These are phyloP conservation scores for Colletotrichum viniferum DNA, from an alignment of 2,329 filamentous ascomycete species.

Conservation along the genomic window DNA sequence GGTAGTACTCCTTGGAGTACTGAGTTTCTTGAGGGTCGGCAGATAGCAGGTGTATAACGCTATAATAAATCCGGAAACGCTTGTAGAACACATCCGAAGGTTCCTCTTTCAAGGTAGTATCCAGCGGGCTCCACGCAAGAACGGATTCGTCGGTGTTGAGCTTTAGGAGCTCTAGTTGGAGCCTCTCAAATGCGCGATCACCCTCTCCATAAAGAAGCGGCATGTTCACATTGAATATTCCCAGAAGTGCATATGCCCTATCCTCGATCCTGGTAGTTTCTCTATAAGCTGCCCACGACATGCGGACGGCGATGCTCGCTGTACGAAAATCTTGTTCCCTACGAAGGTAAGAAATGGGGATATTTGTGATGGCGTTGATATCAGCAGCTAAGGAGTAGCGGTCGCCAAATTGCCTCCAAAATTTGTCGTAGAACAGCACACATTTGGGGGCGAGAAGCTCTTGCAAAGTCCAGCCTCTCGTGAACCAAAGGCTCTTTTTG, in stretches of 20 bases:
- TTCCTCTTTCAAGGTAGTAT: conserved; percentile 18
- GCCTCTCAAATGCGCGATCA: conserved; percentile 24
- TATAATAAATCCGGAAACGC: background rate
- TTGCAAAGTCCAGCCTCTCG: conserved; percentile 28
- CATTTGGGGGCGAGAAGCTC: conserved; percentile 27
- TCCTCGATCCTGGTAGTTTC: conserved; percentile 28
- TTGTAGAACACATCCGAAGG: background rate
- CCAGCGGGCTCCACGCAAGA: conserved; percentile 15
- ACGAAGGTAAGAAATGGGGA: background rate
- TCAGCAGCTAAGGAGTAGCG: conserved; percentile 24
- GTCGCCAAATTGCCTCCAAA: conserved; percentile 16
- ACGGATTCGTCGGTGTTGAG: conserved; percentile 18
- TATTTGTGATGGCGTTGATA: conserved; percentile 30
- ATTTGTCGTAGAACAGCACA: conserved; percentile 24
- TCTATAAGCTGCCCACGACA: conserved; percentile 31
- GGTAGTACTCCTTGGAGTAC: background rate
- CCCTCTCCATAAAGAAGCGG: conserved; percentile 33
- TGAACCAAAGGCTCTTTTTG: conserved; percentile 25
- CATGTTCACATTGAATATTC: conserved; percentile 32
- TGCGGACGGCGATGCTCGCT: conserved; percentile 23
- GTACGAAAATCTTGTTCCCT: background rate
- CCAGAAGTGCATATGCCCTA: conserved; percentile 31
- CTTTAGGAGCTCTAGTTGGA: conserved; percentile 29
- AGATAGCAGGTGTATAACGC: background rate
- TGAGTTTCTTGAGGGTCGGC: background rate